A percentile compares a stretch with the other conserved stretches of the same genome.
Conservation (phyloP, 768 basidiomycete genomes). For the Pisolithus microcarpus region DNA sequence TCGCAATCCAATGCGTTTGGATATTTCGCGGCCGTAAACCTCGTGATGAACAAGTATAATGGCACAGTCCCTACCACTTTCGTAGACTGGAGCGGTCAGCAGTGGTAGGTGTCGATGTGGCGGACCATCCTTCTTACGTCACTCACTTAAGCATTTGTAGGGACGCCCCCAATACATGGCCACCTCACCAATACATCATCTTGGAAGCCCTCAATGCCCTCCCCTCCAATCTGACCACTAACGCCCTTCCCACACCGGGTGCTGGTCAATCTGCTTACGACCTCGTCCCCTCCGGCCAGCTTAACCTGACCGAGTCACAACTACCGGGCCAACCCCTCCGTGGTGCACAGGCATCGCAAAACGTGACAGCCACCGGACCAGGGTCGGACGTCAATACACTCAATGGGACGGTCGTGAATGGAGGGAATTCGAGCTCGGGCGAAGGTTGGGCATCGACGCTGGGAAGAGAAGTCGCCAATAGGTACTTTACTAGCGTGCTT, state of each 20-base stretch:
- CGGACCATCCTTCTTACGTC: not conserved
- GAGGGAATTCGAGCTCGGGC: slow-evolving; percentile 51
- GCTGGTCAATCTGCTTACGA: slow-evolving; percentile 52
- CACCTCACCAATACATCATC: slow-evolving; percentile 76
- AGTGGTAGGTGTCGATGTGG: slow-evolving; percentile 50
- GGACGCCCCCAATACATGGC: slow-evolving; percentile 89
- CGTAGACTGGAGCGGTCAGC: slow-evolving; percentile 59
- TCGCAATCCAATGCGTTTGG: slow-evolving; percentile 57
- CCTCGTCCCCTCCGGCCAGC: slow-evolving; percentile 72
- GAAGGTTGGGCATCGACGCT: slow-evolving; percentile 65
- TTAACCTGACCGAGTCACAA: slow-evolving; percentile 62
- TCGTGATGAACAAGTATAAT: slow-evolving; percentile 80
- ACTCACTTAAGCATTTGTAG: slow-evolving; percentile 24
- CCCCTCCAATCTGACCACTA: slow-evolving; percentile 61
- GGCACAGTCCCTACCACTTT: slow-evolving; percentile 83
- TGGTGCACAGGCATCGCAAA: slow-evolving; percentile 27
- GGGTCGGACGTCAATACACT: slow-evolving; percentile 54
- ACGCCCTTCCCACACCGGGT: slow-evolving; percentile 44
- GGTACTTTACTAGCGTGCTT: slow-evolving; percentile 74
- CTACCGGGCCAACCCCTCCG: slow-evolving; percentile 63
- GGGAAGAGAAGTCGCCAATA: slow-evolving; percentile 70
- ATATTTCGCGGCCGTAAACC: slow-evolving; percentile 66
- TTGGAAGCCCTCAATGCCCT: slow-evolving; percentile 71
- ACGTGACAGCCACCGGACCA: slow-evolving; percentile 45
- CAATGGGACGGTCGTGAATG: slow-evolving; percentile 54